A percentile compares a stretch with the other conserved stretches of the same genome.
phyloP scores from a whole-genome alignment of 129 eudicot species.

The Flaveria sonorensis region DNA sequence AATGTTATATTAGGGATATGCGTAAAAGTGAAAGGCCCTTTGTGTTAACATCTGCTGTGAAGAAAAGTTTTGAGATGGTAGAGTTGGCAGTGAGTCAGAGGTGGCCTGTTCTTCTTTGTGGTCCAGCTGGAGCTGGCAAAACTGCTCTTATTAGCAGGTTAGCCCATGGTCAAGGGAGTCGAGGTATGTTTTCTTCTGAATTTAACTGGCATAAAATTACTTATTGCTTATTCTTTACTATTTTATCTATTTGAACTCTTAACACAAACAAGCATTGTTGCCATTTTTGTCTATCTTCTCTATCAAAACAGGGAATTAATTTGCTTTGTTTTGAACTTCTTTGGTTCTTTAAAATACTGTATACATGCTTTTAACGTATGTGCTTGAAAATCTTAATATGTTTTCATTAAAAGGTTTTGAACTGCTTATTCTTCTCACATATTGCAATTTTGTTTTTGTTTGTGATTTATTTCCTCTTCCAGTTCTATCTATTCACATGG shows the following conservation, averaged over 20 bases:
- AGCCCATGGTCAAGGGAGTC: slow-evolving; percentile 63
- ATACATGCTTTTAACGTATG: slow-evolving; percentile 15
- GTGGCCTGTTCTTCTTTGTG: slow-evolving; percentile 98
- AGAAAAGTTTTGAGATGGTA: slow-evolving; percentile 88
- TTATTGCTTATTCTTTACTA: neutral
- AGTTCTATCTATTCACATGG: slow-evolving; percentile 94
- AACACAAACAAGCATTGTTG: slow-evolving; percentile 7
- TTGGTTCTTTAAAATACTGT: neutral
- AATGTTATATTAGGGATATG: slow-evolving; percentile 42
- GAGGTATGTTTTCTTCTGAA: slow-evolving; percentile 52
- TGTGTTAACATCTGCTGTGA: slow-evolving; percentile 67
- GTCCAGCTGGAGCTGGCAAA: slow-evolving; percentile 91
- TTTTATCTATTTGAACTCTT: neutral
- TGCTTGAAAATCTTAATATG: neutral
- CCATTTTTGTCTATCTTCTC: neutral
- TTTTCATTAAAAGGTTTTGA: neutral
- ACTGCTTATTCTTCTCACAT: slow-evolving; percentile 19
- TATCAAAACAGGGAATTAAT: neutral
- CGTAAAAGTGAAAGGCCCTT: slow-evolving; percentile 53
- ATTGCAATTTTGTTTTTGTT: neutral
- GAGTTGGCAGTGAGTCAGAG: slow-evolving; percentile 82
- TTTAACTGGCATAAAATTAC: neutral
- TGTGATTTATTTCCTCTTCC: slow-evolving; percentile 4
- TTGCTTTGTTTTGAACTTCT: neutral
- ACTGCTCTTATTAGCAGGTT: slow-evolving; percentile 75